phyloP scores from a whole-genome alignment of 2,329 filamentous ascomycete genomes.

The Nannizzia gypsea region DNA sequence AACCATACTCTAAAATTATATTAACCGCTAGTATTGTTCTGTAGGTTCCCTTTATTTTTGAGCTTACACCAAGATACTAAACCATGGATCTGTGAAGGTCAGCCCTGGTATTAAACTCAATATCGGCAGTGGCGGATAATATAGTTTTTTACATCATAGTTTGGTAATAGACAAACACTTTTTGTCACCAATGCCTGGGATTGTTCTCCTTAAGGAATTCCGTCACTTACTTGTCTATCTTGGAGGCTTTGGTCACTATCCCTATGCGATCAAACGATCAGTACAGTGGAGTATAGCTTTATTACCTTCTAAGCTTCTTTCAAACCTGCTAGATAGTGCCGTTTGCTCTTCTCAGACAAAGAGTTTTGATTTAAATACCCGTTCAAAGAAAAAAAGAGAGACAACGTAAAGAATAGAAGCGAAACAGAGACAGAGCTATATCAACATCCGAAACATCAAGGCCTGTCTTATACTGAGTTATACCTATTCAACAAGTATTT shows the following conservation, averaged over 20 bases:
- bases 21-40: not conserved
- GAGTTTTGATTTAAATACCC: not conserved
- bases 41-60: not conserved
- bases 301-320: not conserved
- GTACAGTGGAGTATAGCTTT: not conserved
- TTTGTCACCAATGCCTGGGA: not conserved
- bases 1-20: not conserved
- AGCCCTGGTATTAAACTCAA: not conserved
- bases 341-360: not conserved
- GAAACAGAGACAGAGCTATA: not conserved
- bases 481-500: not conserved
- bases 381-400: not conserved
- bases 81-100: not conserved
- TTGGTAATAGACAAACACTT: not conserved
- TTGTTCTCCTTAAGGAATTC: not conserved
- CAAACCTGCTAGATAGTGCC: not conserved
- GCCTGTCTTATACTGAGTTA: not conserved
- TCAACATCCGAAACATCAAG: not conserved
- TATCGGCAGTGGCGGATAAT: not conserved
- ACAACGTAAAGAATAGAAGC: not conserved
- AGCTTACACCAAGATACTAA: not conserved
- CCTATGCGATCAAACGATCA: too few relatives aligned
- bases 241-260: not conserved
- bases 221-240: not conserved
- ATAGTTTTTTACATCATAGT: not conserved